These are phyloP conservation scores for Colletotrichum sp. DNA, from an alignment of 2,329 filamentous ascomycete species.

Conservation along the genomic window DNA sequence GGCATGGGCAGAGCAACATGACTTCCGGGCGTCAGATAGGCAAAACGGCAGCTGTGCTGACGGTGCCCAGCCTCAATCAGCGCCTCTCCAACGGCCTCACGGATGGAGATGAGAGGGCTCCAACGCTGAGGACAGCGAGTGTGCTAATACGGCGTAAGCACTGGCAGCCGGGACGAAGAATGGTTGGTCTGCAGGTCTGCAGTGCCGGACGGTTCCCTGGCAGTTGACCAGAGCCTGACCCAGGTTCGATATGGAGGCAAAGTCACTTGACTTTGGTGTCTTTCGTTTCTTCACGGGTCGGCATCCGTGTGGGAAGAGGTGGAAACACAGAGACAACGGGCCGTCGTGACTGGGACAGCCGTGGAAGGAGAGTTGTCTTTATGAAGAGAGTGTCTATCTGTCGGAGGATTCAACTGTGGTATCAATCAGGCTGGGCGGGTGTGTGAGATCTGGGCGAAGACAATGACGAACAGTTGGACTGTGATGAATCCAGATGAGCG, in stretches of 20 bases:
- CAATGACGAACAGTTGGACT: background rate
- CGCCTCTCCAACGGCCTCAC: conserved; percentile 4
- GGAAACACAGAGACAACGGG: conserved; percentile 7
- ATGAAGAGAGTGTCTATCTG: background rate
- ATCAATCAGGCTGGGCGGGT: background rate
- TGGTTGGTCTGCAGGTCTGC: background rate
- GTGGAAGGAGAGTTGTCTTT: background rate
- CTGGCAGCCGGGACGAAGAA: background rate
- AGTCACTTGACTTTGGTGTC: conserved; percentile 12
- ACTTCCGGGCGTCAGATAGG: background rate
- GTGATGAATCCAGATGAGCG: background rate
- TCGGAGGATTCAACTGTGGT: background rate
- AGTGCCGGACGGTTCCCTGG: background rate
- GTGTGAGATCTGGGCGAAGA: background rate
- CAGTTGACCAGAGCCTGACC: background rate
- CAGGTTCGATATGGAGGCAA: background rate
- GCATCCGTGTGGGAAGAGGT: background rate
- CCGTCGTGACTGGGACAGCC: background rate
- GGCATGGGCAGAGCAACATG: background rate
- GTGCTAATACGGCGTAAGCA: background rate
- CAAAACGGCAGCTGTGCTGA: background rate
- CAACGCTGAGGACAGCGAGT: background rate
- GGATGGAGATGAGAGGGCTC: background rate
- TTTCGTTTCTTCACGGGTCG: background rate
- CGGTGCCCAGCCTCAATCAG: background rate